Conservation (phyloP, 176 grass and related monocot species). For the Coix lacrymajobi region DNA sequence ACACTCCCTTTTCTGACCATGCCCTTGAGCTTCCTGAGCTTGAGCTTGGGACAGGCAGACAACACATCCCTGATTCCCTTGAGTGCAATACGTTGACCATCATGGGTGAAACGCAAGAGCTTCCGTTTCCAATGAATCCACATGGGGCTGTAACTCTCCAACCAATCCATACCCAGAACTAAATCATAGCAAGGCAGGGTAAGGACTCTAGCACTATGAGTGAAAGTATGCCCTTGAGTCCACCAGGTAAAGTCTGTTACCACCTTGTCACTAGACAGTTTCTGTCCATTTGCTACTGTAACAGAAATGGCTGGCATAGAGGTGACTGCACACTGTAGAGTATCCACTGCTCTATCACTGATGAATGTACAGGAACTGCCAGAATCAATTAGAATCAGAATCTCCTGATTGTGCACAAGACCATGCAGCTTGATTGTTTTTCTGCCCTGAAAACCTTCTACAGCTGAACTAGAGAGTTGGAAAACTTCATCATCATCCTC, state of each 20-base stretch:
- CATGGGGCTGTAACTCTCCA: not conserved
- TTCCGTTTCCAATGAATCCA: not conserved
- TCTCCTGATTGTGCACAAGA: rapidly evolving
- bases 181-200: not conserved
- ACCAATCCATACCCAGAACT: not conserved
- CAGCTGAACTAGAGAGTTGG: not conserved
- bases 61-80: not conserved
- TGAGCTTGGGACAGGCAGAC: rapidly evolving
- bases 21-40: not conserved
- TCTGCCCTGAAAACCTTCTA: not conserved
- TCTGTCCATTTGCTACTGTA: not conserved
- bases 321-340: rapidly evolving
- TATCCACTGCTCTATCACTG: rapidly evolving
- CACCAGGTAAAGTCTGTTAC: not conserved
- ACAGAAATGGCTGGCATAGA: not conserved
- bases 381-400: not conserved
- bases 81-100: rapidly evolving
- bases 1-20: rapidly evolving
- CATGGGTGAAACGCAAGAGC: not conserved
- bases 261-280: rapidly evolving
- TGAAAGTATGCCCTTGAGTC: not conserved
- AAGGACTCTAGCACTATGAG: rapidly evolving
- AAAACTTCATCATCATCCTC: not conserved
- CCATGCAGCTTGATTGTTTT: not conserved
- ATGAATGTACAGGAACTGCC: not conserved